Conservation (phyloP, 1,284 basidiomycete species). For the Sporisorium iseilematis-ciliati region DNA sequence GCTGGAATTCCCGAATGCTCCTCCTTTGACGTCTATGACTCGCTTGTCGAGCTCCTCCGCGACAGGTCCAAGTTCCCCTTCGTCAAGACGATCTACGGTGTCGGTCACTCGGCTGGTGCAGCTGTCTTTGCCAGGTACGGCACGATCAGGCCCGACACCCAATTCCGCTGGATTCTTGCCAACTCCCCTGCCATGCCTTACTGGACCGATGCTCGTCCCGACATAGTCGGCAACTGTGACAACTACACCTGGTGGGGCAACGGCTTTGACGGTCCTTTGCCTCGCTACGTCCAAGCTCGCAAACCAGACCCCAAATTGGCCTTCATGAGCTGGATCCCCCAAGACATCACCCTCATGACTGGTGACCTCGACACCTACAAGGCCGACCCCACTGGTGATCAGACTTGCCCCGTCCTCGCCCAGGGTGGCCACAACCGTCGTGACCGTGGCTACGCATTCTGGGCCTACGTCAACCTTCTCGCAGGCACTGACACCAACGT, state of each 20-base stretch:
- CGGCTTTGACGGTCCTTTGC: constrained; percentile 23
- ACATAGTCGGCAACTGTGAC: constrained; percentile 6
- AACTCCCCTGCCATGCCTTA: constrained; percentile 55
- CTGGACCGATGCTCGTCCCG: constrained; percentile 50
- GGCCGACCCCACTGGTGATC: constrained; percentile 34
- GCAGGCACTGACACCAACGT: constrained; percentile 52
- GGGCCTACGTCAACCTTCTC: constrained; percentile 57
- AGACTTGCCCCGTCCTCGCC: constrained; percentile 39
- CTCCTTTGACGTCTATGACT: constrained; percentile 53
- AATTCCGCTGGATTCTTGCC: constrained; percentile 39
- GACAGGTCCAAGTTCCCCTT: constrained; percentile 44
- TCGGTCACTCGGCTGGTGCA: constrained; percentile 53
- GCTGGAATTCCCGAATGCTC: constrained; percentile 26
- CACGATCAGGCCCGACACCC: constrained; percentile 26
- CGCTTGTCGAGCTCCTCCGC: constrained; percentile 30
- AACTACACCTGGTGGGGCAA: constrained; percentile 44
- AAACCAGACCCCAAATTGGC: constrained; percentile 3
- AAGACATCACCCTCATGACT: constrained; percentile 46
- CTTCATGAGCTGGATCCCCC: constrained; percentile 29
- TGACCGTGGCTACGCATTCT: constrained; percentile 58
- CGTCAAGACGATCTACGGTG: constrained; percentile 35
- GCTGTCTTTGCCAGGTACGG: constrained; percentile 48
- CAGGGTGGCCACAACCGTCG: constrained; percentile 57
- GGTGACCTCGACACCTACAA: constrained; percentile 38
- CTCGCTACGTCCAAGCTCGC: constrained; percentile 33